A percentile compares a stretch with the other conserved stretches of the same genome.
These are phyloP conservation scores for Eimeria falciformis DNA, from an alignment of 169 alveolate species.

Conservation along the genomic window DNA sequence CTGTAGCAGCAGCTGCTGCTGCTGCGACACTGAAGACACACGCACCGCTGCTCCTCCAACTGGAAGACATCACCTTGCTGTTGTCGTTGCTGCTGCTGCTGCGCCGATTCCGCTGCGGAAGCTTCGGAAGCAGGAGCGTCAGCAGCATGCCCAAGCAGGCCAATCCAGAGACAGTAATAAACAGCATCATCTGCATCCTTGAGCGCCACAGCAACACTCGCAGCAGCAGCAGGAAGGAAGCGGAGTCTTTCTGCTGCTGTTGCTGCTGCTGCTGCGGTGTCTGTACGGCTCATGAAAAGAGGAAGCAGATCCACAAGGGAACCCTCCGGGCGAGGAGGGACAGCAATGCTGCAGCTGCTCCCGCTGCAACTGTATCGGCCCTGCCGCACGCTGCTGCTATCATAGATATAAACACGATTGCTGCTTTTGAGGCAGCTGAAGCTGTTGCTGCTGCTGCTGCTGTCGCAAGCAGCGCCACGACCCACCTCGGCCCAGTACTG, in stretches of 20 bases:
- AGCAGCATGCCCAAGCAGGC: neutral
- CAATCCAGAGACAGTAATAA: conserved; percentile 39
- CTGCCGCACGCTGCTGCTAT: conserved; percentile 33
- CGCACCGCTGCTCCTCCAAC: neutral
- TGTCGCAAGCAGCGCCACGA: conserved; percentile 17
- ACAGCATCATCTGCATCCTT: conserved; percentile 54
- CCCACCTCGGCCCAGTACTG: conserved; percentile 26
- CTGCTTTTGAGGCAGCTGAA: neutral
- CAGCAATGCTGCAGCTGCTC: conserved; percentile 61
- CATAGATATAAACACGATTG: neutral
- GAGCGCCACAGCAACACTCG: conserved; percentile 31
- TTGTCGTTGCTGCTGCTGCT: conserved; percentile 17
- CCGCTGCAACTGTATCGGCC: conserved; percentile 67
- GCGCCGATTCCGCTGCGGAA: neutral
- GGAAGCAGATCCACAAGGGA: conserved; percentile 53
- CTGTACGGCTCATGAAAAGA: neutral
- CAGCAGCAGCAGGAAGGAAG: conserved; percentile 61
- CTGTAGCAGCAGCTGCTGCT: conserved; percentile 40
- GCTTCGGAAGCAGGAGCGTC: conserved; percentile 11
- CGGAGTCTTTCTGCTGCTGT: conserved; percentile 52
- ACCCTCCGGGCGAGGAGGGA: conserved; percentile 44
- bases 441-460: conserved; percentile 26
- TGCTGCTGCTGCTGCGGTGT: conserved; percentile 37
- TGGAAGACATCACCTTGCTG: neutral
- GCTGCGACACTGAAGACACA: neutral